Conservation (phyloP, 2,329 filamentous ascomycete species). For the Aspergillus hortae region DNA sequence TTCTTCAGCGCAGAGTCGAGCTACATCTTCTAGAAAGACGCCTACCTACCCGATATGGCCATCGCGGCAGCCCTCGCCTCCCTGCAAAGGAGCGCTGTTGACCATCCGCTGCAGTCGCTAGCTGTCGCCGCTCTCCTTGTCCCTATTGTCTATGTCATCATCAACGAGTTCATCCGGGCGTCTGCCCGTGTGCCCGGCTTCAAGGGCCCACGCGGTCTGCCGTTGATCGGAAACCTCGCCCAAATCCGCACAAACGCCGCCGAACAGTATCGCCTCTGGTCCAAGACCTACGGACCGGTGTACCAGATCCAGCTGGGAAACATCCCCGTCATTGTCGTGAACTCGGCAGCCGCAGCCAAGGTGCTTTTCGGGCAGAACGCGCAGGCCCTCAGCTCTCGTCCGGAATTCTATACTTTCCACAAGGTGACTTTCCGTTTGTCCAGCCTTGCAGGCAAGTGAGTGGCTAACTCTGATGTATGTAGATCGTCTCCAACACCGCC, state of each 20-base stretch:
- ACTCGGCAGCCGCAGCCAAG: conserved; percentile 51
- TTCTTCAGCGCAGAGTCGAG: background rate
- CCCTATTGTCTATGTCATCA: conserved; percentile 45
- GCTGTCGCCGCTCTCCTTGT: conserved; percentile 19
- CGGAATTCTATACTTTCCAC: conserved; percentile 59
- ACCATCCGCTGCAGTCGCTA: conserved; percentile 21
- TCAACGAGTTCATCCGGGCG: conserved; percentile 49
- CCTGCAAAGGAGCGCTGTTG: conserved; percentile 16
- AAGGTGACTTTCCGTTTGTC: conserved; percentile 38
- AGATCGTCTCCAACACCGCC: conserved; percentile 62
- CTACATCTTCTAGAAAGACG: background rate
- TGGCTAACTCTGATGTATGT: background rate
- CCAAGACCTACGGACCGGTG: conserved; percentile 48
- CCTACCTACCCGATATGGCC: conserved; percentile 19
- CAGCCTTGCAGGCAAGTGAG: too few species aligned
- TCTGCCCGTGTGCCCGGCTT: conserved; percentile 46
- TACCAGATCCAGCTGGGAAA: conserved; percentile 59
- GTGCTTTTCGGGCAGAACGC: conserved; percentile 52
- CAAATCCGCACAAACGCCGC: conserved; percentile 55
- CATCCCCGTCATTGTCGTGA: conserved; percentile 55
- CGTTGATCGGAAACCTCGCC: conserved; percentile 54
- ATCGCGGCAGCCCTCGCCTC: conserved; percentile 20
- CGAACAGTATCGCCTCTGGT: conserved; percentile 56
- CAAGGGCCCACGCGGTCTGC: conserved; percentile 49
- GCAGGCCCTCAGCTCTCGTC: conserved; percentile 53